These are phyloP conservation scores for Cryomyces minteri DNA, from an alignment of 495 filamentous ascomycete species.

Conservation along the genomic window DNA sequence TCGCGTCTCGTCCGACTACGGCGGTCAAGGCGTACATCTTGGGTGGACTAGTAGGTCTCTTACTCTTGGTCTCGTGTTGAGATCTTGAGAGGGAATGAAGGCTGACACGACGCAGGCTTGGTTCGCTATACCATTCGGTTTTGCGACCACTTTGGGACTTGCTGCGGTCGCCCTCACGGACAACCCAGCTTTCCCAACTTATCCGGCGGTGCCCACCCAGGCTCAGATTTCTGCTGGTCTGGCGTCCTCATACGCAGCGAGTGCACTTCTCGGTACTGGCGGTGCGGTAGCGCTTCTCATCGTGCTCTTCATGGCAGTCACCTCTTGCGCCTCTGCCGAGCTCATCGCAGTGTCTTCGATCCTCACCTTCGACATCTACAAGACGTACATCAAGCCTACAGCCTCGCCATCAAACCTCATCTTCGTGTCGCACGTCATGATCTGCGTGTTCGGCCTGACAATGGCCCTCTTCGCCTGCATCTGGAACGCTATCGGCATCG, in stretches of 20 bases:
- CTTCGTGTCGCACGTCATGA: slow-evolving; percentile 12
- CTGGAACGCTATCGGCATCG: slow-evolving; percentile 14
- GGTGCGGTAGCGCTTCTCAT: slow-evolving; percentile 12
- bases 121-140: slow-evolving; percentile 14
- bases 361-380: slow-evolving; percentile 15
- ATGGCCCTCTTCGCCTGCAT: slow-evolving; percentile 22
- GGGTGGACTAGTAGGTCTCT: slow-evolving; percentile 3
- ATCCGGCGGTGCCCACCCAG: slow-evolving; percentile 8
- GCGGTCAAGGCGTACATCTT: slow-evolving; percentile 13
- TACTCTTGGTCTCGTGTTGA: too few relatives aligned
- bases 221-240: slow-evolving; percentile 11
- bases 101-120: slow-evolving; percentile 2
- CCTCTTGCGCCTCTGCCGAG: slow-evolving; percentile 9
- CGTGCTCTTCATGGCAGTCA: slow-evolving; percentile 15
- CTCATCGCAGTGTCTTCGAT: slow-evolving; percentile 13
- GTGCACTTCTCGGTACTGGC: slow-evolving; percentile 7
- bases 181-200: slow-evolving; percentile 14
- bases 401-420: slow-evolving; percentile 10
- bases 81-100: too few relatives aligned
- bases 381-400: slow-evolving; percentile 11
- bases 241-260: slow-evolving; percentile 7
- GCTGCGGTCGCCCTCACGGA: slow-evolving; percentile 12
- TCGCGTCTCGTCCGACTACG: slow-evolving; percentile 11
- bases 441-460: slow-evolving; percentile 19
- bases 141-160: slow-evolving; percentile 13